These are phyloP conservation scores for Quercus robur DNA, from an alignment of 306 rosid species.

Conservation along the genomic window DNA sequence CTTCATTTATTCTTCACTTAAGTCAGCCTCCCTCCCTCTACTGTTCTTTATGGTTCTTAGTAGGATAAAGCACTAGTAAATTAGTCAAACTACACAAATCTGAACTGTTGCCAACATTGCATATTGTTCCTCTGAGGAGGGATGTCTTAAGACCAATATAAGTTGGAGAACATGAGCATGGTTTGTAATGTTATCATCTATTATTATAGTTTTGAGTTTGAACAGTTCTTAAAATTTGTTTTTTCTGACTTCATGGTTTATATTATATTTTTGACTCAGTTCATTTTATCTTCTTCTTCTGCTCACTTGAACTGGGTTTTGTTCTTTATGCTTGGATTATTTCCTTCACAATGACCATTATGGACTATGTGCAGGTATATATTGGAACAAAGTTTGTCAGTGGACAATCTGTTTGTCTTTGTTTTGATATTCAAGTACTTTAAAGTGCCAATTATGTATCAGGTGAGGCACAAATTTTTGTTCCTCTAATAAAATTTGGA, in stretches of 20 bases:
- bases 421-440: constrained; percentile 87
- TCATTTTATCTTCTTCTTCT: neutral
- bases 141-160: neutral
- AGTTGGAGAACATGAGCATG: neutral
- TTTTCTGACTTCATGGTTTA: constrained; percentile 10
- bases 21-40: neutral
- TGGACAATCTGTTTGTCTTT: constrained; percentile 90
- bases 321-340: neutral
- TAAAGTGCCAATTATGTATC: constrained; percentile 79
- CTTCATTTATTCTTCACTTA: neutral
- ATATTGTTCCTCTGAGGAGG: neutral
- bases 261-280: neutral
- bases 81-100: constrained; percentile 12
- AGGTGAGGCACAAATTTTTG: constrained; percentile 47
- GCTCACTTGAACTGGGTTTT: constrained; percentile 3
- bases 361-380: constrained; percentile 55
- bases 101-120: neutral
- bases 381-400: constrained; percentile 95
- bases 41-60: constrained; percentile 4
- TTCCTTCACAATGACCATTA: neutral
- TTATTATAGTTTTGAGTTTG: neutral
- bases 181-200: neutral
- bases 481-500: neutral
- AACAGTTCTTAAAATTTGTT: neutral
- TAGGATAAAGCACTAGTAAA: constrained; percentile 8